A percentile compares a stretch with the other conserved stretches of the same genome.
These are phyloP conservation scores for Clathrospora elynae DNA, from an alignment of 2,329 filamentous ascomycete genomes.

Conservation along the genomic window DNA sequence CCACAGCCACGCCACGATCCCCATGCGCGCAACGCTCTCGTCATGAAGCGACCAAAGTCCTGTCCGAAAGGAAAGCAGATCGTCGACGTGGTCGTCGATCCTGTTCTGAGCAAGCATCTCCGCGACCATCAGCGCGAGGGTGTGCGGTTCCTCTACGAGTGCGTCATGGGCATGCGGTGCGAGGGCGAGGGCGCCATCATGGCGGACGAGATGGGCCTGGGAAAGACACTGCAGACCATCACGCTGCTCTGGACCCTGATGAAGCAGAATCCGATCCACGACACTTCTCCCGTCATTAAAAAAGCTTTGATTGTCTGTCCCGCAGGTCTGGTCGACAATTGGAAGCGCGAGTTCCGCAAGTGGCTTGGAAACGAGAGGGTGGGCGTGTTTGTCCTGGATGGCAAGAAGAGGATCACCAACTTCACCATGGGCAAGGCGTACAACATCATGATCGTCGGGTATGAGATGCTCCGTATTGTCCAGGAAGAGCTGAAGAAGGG, in stretches of 20 bases:
- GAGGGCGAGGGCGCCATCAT: conserved; percentile 72
- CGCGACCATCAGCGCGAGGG: conserved; percentile 72
- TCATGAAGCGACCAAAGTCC: conserved; percentile 67
- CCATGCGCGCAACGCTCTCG: conserved; percentile 61
- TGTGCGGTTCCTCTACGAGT: conserved; percentile 74
- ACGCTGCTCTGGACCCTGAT: conserved; percentile 72
- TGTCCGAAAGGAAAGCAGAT: conserved; percentile 66
- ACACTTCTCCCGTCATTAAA: conserved; percentile 64
- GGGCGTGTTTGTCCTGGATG: conserved; percentile 67
- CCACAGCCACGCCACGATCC: conserved; percentile 71
- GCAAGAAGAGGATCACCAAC: conserved; percentile 64
- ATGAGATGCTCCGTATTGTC: conserved; percentile 70
- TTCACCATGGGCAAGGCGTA: conserved; percentile 72
- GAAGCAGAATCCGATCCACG: conserved; percentile 71
- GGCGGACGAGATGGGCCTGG: conserved; percentile 77
- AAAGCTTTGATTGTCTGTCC: conserved; percentile 76
- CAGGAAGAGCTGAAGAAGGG: conserved; percentile 69
- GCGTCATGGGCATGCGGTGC: conserved; percentile 72
- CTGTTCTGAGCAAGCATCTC: conserved; percentile 65
- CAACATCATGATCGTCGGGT: conserved; percentile 74
- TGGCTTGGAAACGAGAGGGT: conserved; percentile 74
- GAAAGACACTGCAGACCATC: conserved; percentile 76
- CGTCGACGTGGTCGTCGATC: conserved; percentile 75
- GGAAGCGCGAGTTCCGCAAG: conserved; percentile 73
- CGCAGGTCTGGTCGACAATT: conserved; percentile 73